Percentiles rank a stretch among this genome's conserved stretches.
Evolutionary conservation across 768 basidiomycete genomes (phyloP).

Genomic region (Lactarius hengduanensis): DNA sequence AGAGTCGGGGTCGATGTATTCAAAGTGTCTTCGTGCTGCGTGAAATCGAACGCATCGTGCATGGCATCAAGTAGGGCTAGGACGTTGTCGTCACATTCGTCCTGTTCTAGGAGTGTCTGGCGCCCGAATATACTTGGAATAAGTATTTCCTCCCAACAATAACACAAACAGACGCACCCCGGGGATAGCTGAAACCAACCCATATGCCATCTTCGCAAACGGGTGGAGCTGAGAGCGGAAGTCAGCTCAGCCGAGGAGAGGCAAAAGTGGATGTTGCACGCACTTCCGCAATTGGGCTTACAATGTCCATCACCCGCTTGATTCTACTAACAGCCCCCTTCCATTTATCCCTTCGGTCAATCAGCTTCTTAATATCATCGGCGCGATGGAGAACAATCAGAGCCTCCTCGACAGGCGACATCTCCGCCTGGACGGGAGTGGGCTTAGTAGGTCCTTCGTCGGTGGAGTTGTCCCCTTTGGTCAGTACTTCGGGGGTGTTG

Average conservation of each 20-base stretch:
- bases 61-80: neutral
- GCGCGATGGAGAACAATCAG: too few species aligned
- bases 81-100: neutral
- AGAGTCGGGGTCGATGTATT: neutral
- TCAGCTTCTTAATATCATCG: too few species aligned
- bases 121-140: neutral
- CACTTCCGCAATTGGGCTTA: neutral
- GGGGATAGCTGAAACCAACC: neutral
- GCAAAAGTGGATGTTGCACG: neutral
- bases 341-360: too few species aligned
- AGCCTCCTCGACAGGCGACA: too few species aligned
- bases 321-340: too few species aligned
- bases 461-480: too few species aligned
- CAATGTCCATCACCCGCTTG: too few species aligned
- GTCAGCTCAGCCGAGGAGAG: neutral
- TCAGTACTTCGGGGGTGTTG: too few species aligned
- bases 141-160: neutral
- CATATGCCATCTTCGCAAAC: neutral
- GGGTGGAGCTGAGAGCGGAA: neutral
- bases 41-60: neutral
- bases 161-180: neutral
- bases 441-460: too few species aligned
- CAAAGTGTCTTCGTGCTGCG: neutral
- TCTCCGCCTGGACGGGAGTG: too few species aligned
- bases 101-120: neutral